Base-by-base conservation (phyloP, 306 rosid genomes). In the Citrullus amarus region DNA sequence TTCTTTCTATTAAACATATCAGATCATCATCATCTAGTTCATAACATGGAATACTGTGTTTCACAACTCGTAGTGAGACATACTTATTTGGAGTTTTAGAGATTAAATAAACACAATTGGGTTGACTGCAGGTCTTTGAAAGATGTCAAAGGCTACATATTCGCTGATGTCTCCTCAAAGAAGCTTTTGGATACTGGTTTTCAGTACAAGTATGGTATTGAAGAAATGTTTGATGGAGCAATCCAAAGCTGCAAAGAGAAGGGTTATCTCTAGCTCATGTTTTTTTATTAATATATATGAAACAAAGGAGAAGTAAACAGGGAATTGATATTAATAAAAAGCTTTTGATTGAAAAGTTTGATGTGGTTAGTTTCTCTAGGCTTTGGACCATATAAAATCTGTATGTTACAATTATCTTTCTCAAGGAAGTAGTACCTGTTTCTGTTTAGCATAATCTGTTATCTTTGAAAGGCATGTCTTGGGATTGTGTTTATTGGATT, bases 151-250 rank as follows among this genome's bases (percentile, higher is more conserved):
- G 83, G 85, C 51, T 8, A 0, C 4, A 78, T 34, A 75, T 3
- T 28, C 4, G 73, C 86, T 50, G 14, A 50, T 78, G 32, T 84
- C 9, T 84, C 76, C 65, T 80, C 96, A 17, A 87, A 89, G 83
- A 87, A 87, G 78, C 86, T 87, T 39, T 50, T 79, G 63, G 89
- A 86, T 80, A 74, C 74, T n/a, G 93, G 91, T 51, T 88, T 91
- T 16, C 16, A 79, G 59, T 88, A 76, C 20, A 84, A 84, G 70
- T 68, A 88, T 73, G 83, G 89, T 38, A 18, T 86, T 53, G 88
- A 87, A 41, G 85, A 87, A 51, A 87, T 80, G 84, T 60, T 86
- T 17, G 79, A 71, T 0, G 91, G 78, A 44, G 84, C 91, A 79
- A 86, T 87, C 59, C 77, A 81, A 14, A 86, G 84, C 76, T 86